A percentile compares a stretch with the other conserved stretches of the same genome.
These are phyloP conservation scores for Tylopilus subfusipes DNA, from an alignment of 768 basidiomycete genomes.

Conservation along the genomic window DNA sequence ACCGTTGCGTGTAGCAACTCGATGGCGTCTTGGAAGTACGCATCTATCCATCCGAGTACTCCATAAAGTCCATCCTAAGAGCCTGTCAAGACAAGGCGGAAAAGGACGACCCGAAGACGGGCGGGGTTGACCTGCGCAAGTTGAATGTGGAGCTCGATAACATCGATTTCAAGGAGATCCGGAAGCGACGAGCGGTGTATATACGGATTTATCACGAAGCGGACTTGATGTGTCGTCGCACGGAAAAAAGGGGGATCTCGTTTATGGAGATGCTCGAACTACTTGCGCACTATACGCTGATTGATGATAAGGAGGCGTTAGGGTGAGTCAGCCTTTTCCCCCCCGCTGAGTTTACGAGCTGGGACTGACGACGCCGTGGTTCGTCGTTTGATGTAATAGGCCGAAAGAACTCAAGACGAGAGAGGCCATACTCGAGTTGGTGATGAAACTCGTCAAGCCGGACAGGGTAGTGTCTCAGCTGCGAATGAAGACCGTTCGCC, in stretches of 20 bases:
- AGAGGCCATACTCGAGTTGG: too few relatives aligned
- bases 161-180: constrained; percentile 62
- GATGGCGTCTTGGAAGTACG: constrained; percentile 85
- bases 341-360: too few relatives aligned
- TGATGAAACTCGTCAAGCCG: too few relatives aligned
- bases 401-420: too few relatives aligned
- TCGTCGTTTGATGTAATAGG: too few relatives aligned
- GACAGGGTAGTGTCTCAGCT: too few relatives aligned
- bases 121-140: constrained; percentile 60
- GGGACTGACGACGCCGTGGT: too few relatives aligned
- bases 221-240: constrained; percentile 57
- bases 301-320: constrained; percentile 84
- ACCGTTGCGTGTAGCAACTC: constrained; percentile 52
- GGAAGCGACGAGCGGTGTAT: constrained; percentile 66
- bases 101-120: constrained; percentile 35
- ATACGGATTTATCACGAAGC: constrained; percentile 86
- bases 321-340: too few relatives aligned
- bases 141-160: constrained; percentile 54
- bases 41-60: constrained; percentile 72
- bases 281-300: constrained; percentile 87
- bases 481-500: too few relatives aligned
- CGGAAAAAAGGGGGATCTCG: constrained; percentile 67
- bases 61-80: constrained; percentile 54
- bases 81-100: constrained; percentile 40
- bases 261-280: constrained; percentile 87